Base-by-base conservation (phyloP, 306 rosid genomes). In the Morella rubra region DNA sequence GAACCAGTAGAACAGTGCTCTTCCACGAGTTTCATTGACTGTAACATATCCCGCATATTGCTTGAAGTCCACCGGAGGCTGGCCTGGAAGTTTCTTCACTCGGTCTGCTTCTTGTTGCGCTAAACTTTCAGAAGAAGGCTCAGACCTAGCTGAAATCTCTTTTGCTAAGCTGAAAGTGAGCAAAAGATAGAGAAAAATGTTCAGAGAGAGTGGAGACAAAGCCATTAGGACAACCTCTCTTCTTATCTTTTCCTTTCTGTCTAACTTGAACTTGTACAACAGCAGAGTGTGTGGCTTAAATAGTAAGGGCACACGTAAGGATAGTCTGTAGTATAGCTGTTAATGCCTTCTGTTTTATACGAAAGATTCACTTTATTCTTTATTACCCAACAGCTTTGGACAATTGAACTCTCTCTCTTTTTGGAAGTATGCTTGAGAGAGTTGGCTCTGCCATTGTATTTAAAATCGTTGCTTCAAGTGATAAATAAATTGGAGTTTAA, bases 1-100 rank as follows among this genome's bases (percentile, higher is more conserved):
- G 78, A 93, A 93, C 98, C 98, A 93, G 83, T 93, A 93, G 74
- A 93, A 93, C 74, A 93, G 81, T 44, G 98, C 93, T 83, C 96
- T 85, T 44, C 96, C 98, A 74, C 91, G 96, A 55, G 80, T 71
- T 53, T 88, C 58, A 75, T 93, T 91, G 50, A 93, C 98, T 0
- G 85, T 89, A 53, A 93, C 81, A 47, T 93, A 93, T 5, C 98
- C 98, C 0, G 98, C 84, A 55, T 85, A 91, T 54, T 93, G 98
- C 62, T 85, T 85, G 86, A 93, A 93, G 3, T 80, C 85, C 82
- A 89, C 95, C 1, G 18, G 14, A 16, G 95, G 98, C 55, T 93
- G 98, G 0, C 98, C 98, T 0, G 98, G 98, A 9, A 93, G 56
- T 47, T 76, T 16, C 2, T 68, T 7, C 46, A 93, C 98, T 44